phyloP scores from a whole-genome alignment of 2,329 filamentous ascomycete species.

The Phyllosticta citrichinensis region DNA sequence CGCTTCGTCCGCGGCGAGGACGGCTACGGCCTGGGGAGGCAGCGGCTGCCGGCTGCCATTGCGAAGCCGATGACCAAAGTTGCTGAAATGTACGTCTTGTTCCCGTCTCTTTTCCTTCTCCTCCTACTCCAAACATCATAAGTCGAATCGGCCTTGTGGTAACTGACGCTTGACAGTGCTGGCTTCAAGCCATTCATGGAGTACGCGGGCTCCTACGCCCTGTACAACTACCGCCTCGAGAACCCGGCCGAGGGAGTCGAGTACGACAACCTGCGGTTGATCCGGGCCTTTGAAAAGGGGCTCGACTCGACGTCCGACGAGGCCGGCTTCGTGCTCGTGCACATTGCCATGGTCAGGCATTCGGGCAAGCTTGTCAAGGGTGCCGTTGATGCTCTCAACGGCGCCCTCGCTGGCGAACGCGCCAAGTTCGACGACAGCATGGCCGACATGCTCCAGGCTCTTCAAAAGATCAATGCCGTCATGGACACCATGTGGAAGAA shows the following conservation, averaged over 20 bases:
- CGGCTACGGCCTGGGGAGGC: constrained; percentile 63
- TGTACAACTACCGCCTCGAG: constrained; percentile 55
- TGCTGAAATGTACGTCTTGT: constrained; percentile 66
- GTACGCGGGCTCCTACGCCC: constrained; percentile 54
- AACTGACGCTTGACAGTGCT: constrained; percentile 32
- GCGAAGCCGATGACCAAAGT: constrained; percentile 74
- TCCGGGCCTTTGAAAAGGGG: constrained; percentile 85
- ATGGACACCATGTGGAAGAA: constrained; percentile 93
- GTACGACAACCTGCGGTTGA: constrained; percentile 62
- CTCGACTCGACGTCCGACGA: constrained; percentile 81
- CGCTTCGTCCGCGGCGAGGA: constrained; percentile 55
- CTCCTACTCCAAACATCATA: neutral
- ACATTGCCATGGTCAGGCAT: constrained; percentile 90
- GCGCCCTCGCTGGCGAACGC: constrained; percentile 35
- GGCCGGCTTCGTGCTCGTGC: constrained; percentile 90
- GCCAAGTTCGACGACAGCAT: constrained; percentile 48
- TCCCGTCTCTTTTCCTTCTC: neutral
- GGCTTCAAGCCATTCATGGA: constrained; percentile 92
- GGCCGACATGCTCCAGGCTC: constrained; percentile 44
- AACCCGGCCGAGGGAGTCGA: constrained; percentile 43
- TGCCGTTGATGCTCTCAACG: constrained; percentile 55
- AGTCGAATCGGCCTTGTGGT: constrained; percentile 1
- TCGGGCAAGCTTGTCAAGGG: constrained; percentile 69
- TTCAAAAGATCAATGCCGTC: constrained; percentile 61
- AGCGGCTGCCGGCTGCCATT: constrained; percentile 62